A percentile compares a stretch with the other conserved stretches of the same genome.
These are phyloP conservation scores for Elaeis oleifera DNA, from an alignment of 202 grass and related monocot species.

Conservation along the genomic window DNA sequence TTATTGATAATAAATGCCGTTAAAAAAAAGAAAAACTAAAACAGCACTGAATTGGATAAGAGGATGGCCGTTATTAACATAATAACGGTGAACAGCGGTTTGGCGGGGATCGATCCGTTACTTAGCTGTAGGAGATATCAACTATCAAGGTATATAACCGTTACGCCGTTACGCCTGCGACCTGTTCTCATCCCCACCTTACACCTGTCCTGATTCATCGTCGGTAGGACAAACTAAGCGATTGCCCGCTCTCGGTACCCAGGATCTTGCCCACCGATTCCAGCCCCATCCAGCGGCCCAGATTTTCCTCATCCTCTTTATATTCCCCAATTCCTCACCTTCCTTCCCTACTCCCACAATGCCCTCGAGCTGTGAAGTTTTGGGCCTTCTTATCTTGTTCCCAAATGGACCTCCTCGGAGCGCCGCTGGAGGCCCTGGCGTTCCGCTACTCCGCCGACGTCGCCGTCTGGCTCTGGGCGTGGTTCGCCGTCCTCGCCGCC, in stretches of 20 bases:
- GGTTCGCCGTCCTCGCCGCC: conserved; percentile 9
- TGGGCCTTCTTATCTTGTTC: not conserved
- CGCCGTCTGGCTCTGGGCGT: conserved; percentile 1
- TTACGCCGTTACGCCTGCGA: no score
- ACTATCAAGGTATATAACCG: no score
- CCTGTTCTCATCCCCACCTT: no score
- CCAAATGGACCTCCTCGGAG: conserved; percentile 6
- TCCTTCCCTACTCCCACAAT: not conserved
- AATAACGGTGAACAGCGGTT: no score
- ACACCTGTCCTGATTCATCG: no score
- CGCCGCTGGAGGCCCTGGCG: conserved; percentile 4
- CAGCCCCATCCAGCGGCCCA: not conserved
- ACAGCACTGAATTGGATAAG: no score
- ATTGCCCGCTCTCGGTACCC: not conserved
- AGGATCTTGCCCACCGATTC: not conserved
- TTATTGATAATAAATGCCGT: no score
- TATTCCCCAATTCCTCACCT: not conserved
- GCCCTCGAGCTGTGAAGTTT: not conserved
- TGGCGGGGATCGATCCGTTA: no score
- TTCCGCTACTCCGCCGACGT: not conserved
- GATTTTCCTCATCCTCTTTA: not conserved
- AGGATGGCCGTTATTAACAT: no score
- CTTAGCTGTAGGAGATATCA: no score
- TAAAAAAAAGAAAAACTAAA: no score
- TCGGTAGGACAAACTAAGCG: not conserved